Percentiles rank a stretch among this genome's conserved stretches.
Conservation (phyloP, 176 grass and related monocot species). For the Cenchrus americanus region DNA sequence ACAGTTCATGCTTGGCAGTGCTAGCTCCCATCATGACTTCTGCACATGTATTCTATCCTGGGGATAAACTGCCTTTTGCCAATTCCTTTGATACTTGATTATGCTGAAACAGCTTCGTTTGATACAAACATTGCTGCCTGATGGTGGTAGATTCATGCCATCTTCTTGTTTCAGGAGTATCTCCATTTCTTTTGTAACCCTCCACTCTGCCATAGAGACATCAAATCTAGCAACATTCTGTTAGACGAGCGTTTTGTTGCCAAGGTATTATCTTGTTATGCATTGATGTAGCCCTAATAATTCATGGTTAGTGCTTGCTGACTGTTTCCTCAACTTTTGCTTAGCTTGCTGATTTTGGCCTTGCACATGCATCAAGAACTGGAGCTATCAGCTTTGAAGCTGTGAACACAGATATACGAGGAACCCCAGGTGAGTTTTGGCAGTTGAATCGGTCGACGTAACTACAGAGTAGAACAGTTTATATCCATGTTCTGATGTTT, state of each 20-base stretch:
- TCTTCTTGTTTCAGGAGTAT: slow-evolving; percentile 70
- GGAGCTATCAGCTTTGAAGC: slow-evolving; percentile 89
- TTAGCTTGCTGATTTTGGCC: slow-evolving; percentile 96
- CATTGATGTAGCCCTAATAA: background rate
- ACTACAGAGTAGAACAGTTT: background rate
- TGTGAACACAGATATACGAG: slow-evolving; percentile 91
- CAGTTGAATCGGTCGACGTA: background rate
- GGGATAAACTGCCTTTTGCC: background rate
- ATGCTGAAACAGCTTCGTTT: background rate
- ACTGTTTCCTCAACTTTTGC: background rate
- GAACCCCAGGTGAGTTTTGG: slow-evolving; percentile 75
- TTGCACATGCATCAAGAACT: slow-evolving; percentile 92
- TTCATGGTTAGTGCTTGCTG: background rate
- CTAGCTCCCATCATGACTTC: slow-evolving; percentile 8
- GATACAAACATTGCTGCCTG: background rate
- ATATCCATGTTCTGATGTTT: background rate
- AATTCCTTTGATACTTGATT: background rate
- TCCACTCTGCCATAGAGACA: slow-evolving; percentile 93
- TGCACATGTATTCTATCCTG: slow-evolving; percentile 11
- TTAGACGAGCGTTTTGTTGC: slow-evolving; percentile 92
- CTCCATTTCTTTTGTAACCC: slow-evolving; percentile 99
- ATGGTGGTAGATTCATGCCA: background rate
- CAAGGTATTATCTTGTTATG: slow-evolving; percentile 55
- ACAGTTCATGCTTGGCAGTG: background rate
- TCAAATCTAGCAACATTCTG: slow-evolving; percentile 98